phyloP scores from a whole-genome alignment of 495 filamentous ascomycete species.

The Hypoxylon perforatum region DNA sequence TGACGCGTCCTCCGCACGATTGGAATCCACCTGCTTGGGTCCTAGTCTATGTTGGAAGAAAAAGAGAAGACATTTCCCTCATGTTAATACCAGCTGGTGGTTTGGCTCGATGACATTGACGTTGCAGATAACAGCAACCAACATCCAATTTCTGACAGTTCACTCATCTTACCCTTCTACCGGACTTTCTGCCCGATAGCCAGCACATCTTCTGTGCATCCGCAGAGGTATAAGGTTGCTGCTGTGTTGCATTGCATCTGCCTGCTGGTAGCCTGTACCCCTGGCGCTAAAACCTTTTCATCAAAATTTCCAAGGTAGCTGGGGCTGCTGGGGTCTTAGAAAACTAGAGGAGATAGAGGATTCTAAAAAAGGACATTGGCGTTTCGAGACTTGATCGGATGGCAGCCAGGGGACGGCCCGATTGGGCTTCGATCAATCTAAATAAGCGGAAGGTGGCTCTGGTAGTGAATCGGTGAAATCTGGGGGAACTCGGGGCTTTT shows the following conservation, averaged over 20 bases:
- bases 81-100: background rate
- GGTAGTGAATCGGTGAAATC: slow-evolving; percentile 36
- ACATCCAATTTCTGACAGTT: no score
- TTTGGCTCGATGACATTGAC: no score
- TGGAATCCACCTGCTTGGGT: slow-evolving; percentile 14
- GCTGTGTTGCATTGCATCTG: slow-evolving; percentile 29
- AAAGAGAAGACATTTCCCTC: background rate
- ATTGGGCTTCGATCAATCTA: slow-evolving; percentile 40
- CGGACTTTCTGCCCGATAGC: background rate
- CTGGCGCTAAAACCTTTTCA: slow-evolving; percentile 35
- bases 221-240: slow-evolving; percentile 12
- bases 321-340: no score
- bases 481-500: slow-evolving; percentile 40
- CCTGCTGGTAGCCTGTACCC: slow-evolving; percentile 6
- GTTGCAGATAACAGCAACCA: no score
- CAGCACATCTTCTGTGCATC: background rate
- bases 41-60: background rate
- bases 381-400: slow-evolving; percentile 6
- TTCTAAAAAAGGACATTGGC: background rate
- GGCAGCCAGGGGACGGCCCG: slow-evolving; percentile 38
- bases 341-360: slow-evolving; percentile 9
- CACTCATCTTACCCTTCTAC: no score
- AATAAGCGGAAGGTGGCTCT: slow-evolving; percentile 30
- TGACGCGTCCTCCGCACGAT: slow-evolving; percentile 32
- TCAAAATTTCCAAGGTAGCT: slow-evolving; percentile 12